Conservation (phyloP, 1,139 yeast species). For the Trichomonascaceae sp. region DNA sequence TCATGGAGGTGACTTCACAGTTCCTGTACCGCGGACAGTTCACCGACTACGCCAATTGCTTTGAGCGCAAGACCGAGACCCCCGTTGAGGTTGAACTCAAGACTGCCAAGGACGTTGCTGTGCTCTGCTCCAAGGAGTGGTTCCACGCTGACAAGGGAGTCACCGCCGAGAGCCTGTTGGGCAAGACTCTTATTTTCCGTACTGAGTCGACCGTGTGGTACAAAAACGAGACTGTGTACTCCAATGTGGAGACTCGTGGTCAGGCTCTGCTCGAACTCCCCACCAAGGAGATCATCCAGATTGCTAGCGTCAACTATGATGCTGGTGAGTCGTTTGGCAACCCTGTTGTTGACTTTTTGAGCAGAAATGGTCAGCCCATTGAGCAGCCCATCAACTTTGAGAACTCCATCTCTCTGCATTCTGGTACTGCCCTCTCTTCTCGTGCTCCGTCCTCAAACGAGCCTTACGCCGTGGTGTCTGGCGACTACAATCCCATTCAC, state of each 20-base stretch:
- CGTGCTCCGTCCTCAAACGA: conserved; percentile 83
- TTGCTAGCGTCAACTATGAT: conserved; percentile 78
- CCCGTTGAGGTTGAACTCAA: conserved; percentile 69
- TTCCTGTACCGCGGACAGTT: conserved; percentile 95
- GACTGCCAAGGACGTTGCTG: conserved; percentile 82
- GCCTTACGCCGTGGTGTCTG: conserved; percentile 94
- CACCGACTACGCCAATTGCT: conserved; percentile 79
- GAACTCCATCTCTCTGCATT: conserved; percentile 76
- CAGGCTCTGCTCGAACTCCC: conserved; percentile 80
- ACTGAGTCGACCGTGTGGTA: conserved; percentile 73
- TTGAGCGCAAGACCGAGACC: conserved; percentile 77
- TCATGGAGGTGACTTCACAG: conserved; percentile 88
- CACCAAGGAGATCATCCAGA: conserved; percentile 78
- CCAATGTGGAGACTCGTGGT: conserved; percentile 77
- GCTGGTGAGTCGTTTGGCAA: conserved; percentile 94
- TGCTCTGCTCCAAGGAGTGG: conserved; percentile 94
- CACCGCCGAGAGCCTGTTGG: conserved; percentile 53
- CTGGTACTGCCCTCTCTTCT: conserved; percentile 55
- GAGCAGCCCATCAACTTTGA: conserved; percentile 91
- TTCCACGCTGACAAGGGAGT: conserved; percentile 55
- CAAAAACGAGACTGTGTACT: conserved; percentile 62
- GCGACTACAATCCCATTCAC: conserved; percentile 97
- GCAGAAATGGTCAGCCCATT: conserved; percentile 83
- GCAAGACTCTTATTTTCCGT: conserved; percentile 78
- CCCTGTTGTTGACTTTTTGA: conserved; percentile 89